phyloP scores from a whole-genome alignment of 2,329 filamentous ascomycete species.

The Xylariaceae sp. region DNA sequence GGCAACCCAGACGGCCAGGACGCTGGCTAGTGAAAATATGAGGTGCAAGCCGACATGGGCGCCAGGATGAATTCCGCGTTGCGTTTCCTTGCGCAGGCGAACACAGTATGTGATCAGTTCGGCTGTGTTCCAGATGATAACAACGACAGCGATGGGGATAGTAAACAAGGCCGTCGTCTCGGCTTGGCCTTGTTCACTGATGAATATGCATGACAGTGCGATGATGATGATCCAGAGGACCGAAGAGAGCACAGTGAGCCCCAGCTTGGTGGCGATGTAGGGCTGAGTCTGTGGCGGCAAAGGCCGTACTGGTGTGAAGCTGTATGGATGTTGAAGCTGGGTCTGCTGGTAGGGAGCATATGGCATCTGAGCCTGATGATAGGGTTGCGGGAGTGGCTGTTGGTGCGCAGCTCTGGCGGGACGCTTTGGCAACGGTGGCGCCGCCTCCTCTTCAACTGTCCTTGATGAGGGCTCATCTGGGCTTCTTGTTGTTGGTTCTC shows the following conservation, averaged over 20 bases:
- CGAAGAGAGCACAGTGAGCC: constrained; percentile 17
- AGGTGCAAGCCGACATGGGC: constrained; percentile 26
- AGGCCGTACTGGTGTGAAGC: constrained; percentile 18
- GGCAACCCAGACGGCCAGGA: constrained; percentile 18
- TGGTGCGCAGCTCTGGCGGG: constrained; percentile 2
- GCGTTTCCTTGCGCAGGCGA: constrained; percentile 16
- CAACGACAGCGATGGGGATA: constrained; percentile 18
- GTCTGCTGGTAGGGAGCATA: constrained; percentile 14
- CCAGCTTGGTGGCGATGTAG: constrained; percentile 20
- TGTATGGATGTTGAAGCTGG: constrained; percentile 13
- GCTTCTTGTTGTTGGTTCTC: not conserved
- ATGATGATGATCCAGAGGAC: constrained; percentile 21
- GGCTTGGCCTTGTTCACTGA: constrained; percentile 6
- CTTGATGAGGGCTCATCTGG: constrained; percentile 1
- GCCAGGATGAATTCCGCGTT: constrained; percentile 27
- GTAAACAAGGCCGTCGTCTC: constrained; percentile 10
- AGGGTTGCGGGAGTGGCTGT: constrained; percentile 16
- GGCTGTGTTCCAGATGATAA: constrained; percentile 24
- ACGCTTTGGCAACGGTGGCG: constrained; percentile 11
- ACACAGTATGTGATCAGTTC: constrained; percentile 25
- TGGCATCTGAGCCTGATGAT: constrained; percentile 12
- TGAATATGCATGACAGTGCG: constrained; percentile 17
- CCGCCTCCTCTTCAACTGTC: constrained; percentile 2
- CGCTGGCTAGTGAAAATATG: constrained; percentile 22
- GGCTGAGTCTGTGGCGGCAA: constrained; percentile 18